Conservation (phyloP, 2,329 filamentous ascomycete species). For the Colletotrichum cordylinicola region DNA sequence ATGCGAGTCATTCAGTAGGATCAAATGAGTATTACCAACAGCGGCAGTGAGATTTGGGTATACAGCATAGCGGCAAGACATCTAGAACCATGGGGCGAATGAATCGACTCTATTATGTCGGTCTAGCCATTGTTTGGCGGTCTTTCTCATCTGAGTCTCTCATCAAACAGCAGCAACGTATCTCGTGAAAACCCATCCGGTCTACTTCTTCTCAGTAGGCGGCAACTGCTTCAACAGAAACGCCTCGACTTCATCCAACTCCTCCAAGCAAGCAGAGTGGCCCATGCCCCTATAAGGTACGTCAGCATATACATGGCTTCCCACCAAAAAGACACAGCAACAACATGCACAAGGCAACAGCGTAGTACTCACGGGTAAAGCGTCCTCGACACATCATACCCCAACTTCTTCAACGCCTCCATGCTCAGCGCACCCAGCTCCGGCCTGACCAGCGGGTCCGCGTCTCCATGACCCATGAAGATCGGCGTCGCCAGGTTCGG, state of each 20-base stretch:
- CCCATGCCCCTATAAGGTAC: slow-evolving; percentile 61
- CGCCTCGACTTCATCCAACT: slow-evolving; percentile 81
- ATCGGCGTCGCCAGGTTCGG: slow-evolving; percentile 80
- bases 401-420: slow-evolving; percentile 70
- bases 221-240: slow-evolving; percentile 57
- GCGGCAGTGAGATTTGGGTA: no score
- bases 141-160: not conserved
- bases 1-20: no score
- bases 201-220: slow-evolving; percentile 33
- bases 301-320: not conserved
- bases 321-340: not conserved
- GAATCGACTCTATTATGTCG: not conserved
- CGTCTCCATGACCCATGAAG: slow-evolving; percentile 87
- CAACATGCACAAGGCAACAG: not conserved
- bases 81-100: no score
- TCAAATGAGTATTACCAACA: no score
- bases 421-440: slow-evolving; percentile 73
- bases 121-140: not conserved
- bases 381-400: slow-evolving; percentile 77
- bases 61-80: not conserved
- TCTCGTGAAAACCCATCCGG: not conserved
- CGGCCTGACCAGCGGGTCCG: slow-evolving; percentile 75
- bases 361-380: slow-evolving; percentile 64
- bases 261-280: slow-evolving; percentile 78
- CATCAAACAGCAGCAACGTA: not conserved